Percentiles rank a stretch among this genome's conserved stretches.
phyloP scores from a whole-genome alignment of 805 yeast genomes.

The Saitoella complicata region DNA sequence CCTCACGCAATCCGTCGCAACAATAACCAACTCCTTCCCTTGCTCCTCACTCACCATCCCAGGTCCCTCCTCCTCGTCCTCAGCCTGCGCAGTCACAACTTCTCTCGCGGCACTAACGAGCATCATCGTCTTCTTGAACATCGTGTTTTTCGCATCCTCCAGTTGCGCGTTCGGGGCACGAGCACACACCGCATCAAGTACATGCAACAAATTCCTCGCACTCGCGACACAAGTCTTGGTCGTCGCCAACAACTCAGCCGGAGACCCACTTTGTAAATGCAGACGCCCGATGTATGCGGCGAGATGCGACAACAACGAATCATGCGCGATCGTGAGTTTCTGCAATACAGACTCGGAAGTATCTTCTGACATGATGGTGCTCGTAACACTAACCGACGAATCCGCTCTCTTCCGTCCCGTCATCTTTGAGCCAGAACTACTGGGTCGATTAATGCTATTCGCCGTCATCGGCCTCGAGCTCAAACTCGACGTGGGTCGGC shows the following conservation, averaged over 20 bases:
- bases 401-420: background rate
- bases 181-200: conserved; percentile 20
- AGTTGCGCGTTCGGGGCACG: conserved; percentile 15
- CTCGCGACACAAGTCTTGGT: conserved; percentile 26
- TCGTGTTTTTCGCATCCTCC: conserved; percentile 20
- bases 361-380: background rate
- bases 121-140: conserved; percentile 20
- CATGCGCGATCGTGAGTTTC: conserved; percentile 22
- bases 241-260: conserved; percentile 17
- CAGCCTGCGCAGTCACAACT: conserved; percentile 16
- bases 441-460: background rate
- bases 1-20: conserved; percentile 21
- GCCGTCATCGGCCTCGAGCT: background rate
- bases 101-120: conserved; percentile 24
- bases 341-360: conserved; percentile 14
- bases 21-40: conserved; percentile 5
- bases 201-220: conserved; percentile 24
- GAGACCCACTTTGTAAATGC: conserved; percentile 8
- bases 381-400: background rate
- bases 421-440: background rate
- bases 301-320: conserved; percentile 21
- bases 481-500: background rate
- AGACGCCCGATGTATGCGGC: conserved; percentile 19
- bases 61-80: background rate
- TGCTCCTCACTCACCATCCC: background rate